Conservation (phyloP, 2,329 filamentous ascomycete species). For the Chalara sp. region DNA sequence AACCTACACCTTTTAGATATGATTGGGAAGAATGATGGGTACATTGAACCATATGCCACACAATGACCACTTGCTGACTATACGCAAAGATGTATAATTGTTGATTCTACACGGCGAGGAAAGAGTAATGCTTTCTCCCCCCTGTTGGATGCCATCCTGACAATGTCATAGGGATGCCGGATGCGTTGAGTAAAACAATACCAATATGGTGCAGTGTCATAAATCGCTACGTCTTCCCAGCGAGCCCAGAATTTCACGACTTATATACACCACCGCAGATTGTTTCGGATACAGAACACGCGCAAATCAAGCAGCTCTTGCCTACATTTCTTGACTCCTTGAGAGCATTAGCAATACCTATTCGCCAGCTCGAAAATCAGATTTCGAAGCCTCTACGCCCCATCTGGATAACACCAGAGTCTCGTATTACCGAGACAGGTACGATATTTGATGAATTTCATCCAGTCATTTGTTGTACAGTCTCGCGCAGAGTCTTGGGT, state of each 20-base stretch:
- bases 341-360: constrained; percentile 53
- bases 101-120: constrained; percentile 87
- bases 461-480: constrained; percentile 78
- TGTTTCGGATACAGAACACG: constrained; percentile 68
- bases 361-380: constrained; percentile 44
- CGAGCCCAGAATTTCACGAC: constrained; percentile 34
- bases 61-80: not conserved
- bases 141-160: constrained; percentile 11
- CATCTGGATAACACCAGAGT: constrained; percentile 73
- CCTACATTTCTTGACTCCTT: constrained; percentile 47
- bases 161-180: constrained; percentile 64
- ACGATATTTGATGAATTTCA: constrained; percentile 52
- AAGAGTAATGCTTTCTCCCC: constrained; percentile 51
- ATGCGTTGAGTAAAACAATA: constrained; percentile 88
- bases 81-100: constrained; percentile 60
- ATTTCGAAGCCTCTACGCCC: constrained; percentile 69
- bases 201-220: constrained; percentile 90
- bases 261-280: constrained; percentile 68
- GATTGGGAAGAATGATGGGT: constrained; percentile 62
- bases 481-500: constrained; percentile 64
- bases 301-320: constrained; percentile 59
- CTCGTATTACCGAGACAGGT: constrained; percentile 35
- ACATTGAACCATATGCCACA: constrained; percentile 20
- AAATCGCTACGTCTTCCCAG: constrained; percentile 71
- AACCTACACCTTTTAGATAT: constrained; percentile 76